A percentile compares a stretch with the other conserved stretches of the same genome.
Evolutionary conservation across 2,329 filamentous ascomycete species (phyloP).

Genomic region (Aspergillus hiratsukae): DNA sequence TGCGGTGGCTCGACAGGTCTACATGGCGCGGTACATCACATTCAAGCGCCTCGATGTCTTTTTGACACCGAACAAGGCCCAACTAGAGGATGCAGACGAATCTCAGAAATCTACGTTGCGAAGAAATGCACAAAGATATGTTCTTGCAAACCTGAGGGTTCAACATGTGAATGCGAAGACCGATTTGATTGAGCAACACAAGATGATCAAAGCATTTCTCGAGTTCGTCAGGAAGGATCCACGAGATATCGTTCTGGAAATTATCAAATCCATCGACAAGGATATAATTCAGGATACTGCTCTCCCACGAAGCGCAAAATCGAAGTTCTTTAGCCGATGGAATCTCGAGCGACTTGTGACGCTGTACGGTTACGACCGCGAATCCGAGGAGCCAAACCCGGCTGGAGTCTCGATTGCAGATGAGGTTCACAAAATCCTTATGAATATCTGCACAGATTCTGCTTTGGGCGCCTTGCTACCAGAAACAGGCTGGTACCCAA

Average conservation of each 20-base stretch:
- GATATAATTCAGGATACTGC: conserved; percentile 71
- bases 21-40: conserved; percentile 71
- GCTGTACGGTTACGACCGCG: conserved; percentile 57
- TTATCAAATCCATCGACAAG: conserved; percentile 65
- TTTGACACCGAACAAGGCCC: conserved; percentile 61
- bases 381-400: conserved; percentile 42
- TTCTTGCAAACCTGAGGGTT: conserved; percentile 73
- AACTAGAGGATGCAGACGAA: conserved; percentile 57
- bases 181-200: conserved; percentile 73
- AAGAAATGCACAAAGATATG: conserved; percentile 75
- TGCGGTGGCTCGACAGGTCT: conserved; percentile 69
- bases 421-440: conserved; percentile 69
- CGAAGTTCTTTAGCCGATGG: conserved; percentile 68
- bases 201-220: conserved; percentile 66
- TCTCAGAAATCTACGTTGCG: conserved; percentile 70
- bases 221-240: conserved; percentile 75
- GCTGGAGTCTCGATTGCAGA: conserved; percentile 57
- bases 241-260: conserved; percentile 67
- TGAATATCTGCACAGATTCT: conserved; percentile 68
- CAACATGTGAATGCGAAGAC: conserved; percentile 72
- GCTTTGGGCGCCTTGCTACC: conserved; percentile 70
- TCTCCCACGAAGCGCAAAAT: conserved; percentile 69
- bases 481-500: conserved; percentile 80
- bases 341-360: conserved; percentile 68
- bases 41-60: conserved; percentile 78